Conservation (phyloP, 345 rosid genomes). For the Kandelia obovata region DNA sequence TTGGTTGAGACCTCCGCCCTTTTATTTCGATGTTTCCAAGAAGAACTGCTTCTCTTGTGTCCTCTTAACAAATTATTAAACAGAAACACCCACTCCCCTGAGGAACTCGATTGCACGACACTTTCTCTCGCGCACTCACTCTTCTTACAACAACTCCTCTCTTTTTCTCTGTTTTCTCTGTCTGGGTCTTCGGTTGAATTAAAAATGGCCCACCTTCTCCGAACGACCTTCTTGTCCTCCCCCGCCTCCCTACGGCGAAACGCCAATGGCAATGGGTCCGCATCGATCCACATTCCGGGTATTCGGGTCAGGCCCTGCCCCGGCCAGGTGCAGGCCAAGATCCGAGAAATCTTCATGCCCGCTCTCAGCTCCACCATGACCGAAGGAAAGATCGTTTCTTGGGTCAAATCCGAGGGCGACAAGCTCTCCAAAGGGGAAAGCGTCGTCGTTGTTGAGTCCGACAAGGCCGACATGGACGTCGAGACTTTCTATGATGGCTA, state of each 20-base stretch:
- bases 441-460: constrained; percentile 93
- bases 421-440: constrained; percentile 85
- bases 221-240: constrained; percentile 52
- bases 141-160: not conserved
- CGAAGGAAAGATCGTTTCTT: constrained; percentile 90
- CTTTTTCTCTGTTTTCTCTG: not conserved
- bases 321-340: constrained; percentile 48
- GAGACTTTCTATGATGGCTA: constrained; percentile 94
- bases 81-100: not conserved
- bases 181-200: not conserved
- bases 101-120: not conserved
- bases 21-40: constrained; percentile 60
- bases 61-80: not conserved
- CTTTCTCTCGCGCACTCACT: not conserved
- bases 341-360: constrained; percentile 98
- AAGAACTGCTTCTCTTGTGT: not conserved
- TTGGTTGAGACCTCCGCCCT: constrained; percentile 60
- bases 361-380: constrained; percentile 99
- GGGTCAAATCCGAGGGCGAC: constrained; percentile 92
- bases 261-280: not conserved
- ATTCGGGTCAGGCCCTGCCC: constrained; percentile 5
- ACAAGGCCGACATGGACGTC: constrained; percentile 98
- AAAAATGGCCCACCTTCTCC: constrained; percentile 62
- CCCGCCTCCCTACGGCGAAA: constrained; percentile 30
- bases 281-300: constrained; percentile 18